Percentiles rank a stretch among this genome's conserved stretches.
These are phyloP conservation scores for Pseudoneurospora amorphoporcata DNA, from an alignment of 495 filamentous ascomycete genomes.

Conservation along the genomic window DNA sequence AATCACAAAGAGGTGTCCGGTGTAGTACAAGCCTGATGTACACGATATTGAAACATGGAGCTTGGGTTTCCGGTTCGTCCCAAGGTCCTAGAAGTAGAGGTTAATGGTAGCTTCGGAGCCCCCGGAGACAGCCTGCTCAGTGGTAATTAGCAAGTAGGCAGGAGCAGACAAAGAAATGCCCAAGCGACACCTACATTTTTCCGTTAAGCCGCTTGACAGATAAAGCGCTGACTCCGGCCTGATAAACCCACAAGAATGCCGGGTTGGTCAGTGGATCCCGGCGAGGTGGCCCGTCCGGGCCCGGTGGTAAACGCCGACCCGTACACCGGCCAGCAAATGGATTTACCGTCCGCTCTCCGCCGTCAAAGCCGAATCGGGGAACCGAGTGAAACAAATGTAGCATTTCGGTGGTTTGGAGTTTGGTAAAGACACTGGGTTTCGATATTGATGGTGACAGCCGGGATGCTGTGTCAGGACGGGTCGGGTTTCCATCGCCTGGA, in stretches of 20 bases:
- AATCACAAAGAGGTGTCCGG: conserved; percentile 63
- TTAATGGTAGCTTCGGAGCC: conserved; percentile 69
- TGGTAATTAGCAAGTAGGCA: background rate
- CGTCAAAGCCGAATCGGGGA: conserved; percentile 57
- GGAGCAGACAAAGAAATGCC: background rate
- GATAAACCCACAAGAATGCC: conserved; percentile 47
- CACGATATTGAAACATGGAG: conserved; percentile 32
- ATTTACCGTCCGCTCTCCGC: conserved; percentile 32
- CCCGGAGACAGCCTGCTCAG: conserved; percentile 63
- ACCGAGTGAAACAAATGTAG: conserved; percentile 45
- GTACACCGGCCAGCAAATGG: conserved; percentile 5
- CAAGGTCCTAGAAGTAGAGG: conserved; percentile 60
- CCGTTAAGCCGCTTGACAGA: conserved; percentile 70
- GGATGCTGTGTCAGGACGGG: background rate
- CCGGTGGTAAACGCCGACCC: conserved; percentile 2
- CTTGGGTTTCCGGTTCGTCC: conserved; percentile 41
- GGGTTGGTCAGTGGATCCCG: background rate
- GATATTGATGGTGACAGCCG: background rate
- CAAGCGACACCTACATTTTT: conserved; percentile 47
- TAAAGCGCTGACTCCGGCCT: conserved; percentile 64
- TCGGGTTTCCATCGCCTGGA: background rate
- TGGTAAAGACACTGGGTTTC: conserved; percentile 37
- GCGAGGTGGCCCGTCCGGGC: background rate
- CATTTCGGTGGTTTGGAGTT: conserved; percentile 50
- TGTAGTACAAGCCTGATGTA: background rate